Evolutionary conservation across 768 basidiomycete genomes (phyloP).

Genomic region (Cantharellus anzutake): DNA sequence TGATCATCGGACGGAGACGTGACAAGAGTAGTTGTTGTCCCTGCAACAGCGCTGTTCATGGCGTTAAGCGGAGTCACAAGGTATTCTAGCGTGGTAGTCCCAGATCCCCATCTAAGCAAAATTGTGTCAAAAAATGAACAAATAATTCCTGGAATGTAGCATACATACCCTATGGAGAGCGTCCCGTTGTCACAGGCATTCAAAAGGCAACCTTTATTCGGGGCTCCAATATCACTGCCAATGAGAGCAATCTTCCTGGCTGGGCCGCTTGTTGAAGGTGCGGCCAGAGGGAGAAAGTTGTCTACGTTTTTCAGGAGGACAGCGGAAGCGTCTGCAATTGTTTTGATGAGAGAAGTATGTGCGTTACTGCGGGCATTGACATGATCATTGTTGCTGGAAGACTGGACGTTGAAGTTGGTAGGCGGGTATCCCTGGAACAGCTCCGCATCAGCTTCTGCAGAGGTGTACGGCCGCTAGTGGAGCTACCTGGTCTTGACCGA

Average conservation of each 20-base stretch:
- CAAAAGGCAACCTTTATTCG: slow-evolving; percentile 5
- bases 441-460: slow-evolving; percentile 36
- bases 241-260: slow-evolving; percentile 34
- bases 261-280: slow-evolving; percentile 11
- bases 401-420: slow-evolving; percentile 56
- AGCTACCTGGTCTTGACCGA: slow-evolving; percentile 12
- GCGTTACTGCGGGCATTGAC: slow-evolving; percentile 23
- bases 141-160: not conserved
- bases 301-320: slow-evolving; percentile 43
- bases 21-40: not conserved
- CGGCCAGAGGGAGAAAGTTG: slow-evolving; percentile 23
- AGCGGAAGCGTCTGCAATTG: slow-evolving; percentile 41
- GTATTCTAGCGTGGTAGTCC: slow-evolving; percentile 10
- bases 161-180: slow-evolving; percentile 6
- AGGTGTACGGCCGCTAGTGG: slow-evolving; percentile 10
- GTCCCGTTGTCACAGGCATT: slow-evolving; percentile 11
- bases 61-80: slow-evolving; percentile 12
- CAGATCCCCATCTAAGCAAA: slow-evolving; percentile 12
- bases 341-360: slow-evolving; percentile 28
- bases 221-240: slow-evolving; percentile 16
- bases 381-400: slow-evolving; percentile 18
- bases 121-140: not conserved
- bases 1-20: slow-evolving; percentile 3
- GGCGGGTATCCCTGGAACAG: slow-evolving; percentile 35
- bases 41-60: slow-evolving; percentile 7